Conservation (phyloP, 768 basidiomycete genomes). For the Amanita jacksonii region DNA sequence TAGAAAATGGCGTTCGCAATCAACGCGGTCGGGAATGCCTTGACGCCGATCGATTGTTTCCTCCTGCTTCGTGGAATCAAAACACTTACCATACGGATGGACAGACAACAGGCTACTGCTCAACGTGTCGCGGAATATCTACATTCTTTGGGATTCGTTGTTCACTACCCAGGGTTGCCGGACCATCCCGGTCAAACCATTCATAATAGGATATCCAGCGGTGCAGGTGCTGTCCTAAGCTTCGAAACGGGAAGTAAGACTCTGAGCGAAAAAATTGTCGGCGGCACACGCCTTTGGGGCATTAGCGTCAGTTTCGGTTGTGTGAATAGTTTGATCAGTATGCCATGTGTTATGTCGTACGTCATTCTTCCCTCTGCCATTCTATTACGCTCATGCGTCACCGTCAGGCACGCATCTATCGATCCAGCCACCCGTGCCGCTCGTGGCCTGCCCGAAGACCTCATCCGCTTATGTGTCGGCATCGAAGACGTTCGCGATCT, state of each 20-base stretch:
- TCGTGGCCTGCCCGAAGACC: slow-evolving; percentile 95
- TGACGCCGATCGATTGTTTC: slow-evolving; percentile 95
- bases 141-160: slow-evolving; percentile 73
- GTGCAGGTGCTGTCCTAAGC: slow-evolving; percentile 88
- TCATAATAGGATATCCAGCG: slow-evolving; percentile 86
- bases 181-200: slow-evolving; percentile 76
- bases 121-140: slow-evolving; percentile 83
- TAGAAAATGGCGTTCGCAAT: slow-evolving; percentile 87
- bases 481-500: slow-evolving; percentile 94
- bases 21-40: slow-evolving; percentile 88
- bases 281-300: slow-evolving; percentile 88
- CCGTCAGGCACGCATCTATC: slow-evolving; percentile 86
- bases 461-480: slow-evolving; percentile 96
- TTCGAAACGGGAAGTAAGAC: slow-evolving; percentile 91
- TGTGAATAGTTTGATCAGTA: slow-evolving; percentile 95
- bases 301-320: slow-evolving; percentile 98
- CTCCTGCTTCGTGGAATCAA: slow-evolving; percentile 92
- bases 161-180: slow-evolving; percentile 86
- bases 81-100: slow-evolving; percentile 93
- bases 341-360: slow-evolving; percentile 99
- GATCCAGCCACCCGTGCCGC: slow-evolving; percentile 93
- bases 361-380: slow-evolving; percentile 26
- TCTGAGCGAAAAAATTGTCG: slow-evolving; percentile 88
- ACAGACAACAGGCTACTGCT: slow-evolving; percentile 81
- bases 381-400: slow-evolving; percentile 11